Conservation (phyloP, 306 rosid genomes). For the Quercus engelmannii region DNA sequence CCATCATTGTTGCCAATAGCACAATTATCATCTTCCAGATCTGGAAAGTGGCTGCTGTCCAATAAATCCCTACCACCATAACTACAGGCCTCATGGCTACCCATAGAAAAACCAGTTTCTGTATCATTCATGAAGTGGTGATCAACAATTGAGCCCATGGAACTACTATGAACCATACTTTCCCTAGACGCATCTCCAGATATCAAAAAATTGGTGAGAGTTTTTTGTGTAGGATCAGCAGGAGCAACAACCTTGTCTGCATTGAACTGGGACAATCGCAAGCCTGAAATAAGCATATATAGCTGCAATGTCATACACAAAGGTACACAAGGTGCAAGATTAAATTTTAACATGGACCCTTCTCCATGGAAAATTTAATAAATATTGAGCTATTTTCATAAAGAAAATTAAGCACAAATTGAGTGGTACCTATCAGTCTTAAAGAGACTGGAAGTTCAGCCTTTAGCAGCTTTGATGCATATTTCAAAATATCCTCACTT, state of each 20-base stretch:
- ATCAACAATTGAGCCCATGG: constrained; percentile 36
- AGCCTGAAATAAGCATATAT: constrained; percentile 48
- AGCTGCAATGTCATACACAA: constrained; percentile 17
- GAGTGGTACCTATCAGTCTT: constrained; percentile 64
- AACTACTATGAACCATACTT: constrained; percentile 14
- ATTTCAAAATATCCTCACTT: constrained; percentile 72
- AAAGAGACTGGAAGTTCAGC: constrained; percentile 93
- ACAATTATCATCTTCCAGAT: constrained; percentile 28
- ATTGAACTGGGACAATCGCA: constrained; percentile 74
- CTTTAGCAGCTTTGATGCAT: constrained; percentile 78
- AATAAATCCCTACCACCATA: constrained; percentile 29
- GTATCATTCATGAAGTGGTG: constrained; percentile 32
- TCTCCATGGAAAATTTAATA: not conserved
- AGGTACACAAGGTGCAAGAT: constrained; percentile 11
- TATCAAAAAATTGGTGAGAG: constrained; percentile 61
- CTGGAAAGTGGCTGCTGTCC: constrained; percentile 28
- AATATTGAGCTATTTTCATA: not conserved
- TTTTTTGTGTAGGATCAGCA: constrained; percentile 67
- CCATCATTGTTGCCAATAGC: constrained; percentile 21
- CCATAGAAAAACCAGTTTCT: constrained; percentile 37
- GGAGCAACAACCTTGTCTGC: constrained; percentile 44
- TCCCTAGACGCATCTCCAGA: constrained; percentile 44
- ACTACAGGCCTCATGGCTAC: constrained; percentile 26
- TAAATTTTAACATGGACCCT: constrained; percentile 6
- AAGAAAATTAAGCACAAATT: not conserved